phyloP scores from a whole-genome alignment of 2,329 filamentous ascomycete species.

The Epichloe scottii region DNA sequence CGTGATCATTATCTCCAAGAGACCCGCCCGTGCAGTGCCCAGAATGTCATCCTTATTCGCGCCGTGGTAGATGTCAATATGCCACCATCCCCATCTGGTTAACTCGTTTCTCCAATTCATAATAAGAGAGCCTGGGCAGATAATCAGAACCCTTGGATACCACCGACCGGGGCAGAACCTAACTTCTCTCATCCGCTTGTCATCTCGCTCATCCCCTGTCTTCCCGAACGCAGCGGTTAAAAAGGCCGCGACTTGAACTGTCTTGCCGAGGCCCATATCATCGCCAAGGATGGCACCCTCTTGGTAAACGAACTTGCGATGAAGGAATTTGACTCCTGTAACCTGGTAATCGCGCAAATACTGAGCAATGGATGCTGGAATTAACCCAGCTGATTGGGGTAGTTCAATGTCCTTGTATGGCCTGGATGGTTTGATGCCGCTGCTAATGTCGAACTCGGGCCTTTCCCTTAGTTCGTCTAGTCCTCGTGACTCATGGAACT shows the following conservation, averaged over 20 bases:
- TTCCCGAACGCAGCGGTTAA: slow-evolving; percentile 88
- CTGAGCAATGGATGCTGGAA: slow-evolving; percentile 81
- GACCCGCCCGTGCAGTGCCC: slow-evolving; percentile 59
- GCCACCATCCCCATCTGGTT: slow-evolving; percentile 91
- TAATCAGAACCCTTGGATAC: slow-evolving; percentile 68
- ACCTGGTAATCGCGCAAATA: slow-evolving; percentile 90
- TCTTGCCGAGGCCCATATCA: slow-evolving; percentile 97
- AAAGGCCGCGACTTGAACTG: slow-evolving; percentile 89
- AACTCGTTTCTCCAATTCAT: slow-evolving; percentile 86
- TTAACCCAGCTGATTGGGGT: slow-evolving; percentile 61
- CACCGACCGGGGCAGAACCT: slow-evolving; percentile 50
- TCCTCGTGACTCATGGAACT: slow-evolving; percentile 43
- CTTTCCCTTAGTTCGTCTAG: slow-evolving; percentile 43
- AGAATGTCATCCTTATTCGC: slow-evolving; percentile 53
- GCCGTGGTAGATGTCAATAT: slow-evolving; percentile 72
- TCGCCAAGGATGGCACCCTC: slow-evolving; percentile 84
- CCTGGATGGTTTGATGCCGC: slow-evolving; percentile 50
- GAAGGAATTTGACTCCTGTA: slow-evolving; percentile 71
- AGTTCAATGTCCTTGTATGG: slow-evolving; percentile 65
- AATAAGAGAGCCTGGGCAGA: slow-evolving; percentile 82
- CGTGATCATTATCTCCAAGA: slow-evolving; percentile 83
- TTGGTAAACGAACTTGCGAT: slow-evolving; percentile 82
- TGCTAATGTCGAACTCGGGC: slow-evolving; percentile 48
- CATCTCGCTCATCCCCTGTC: slow-evolving; percentile 75
- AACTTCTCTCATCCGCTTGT: slow-evolving; percentile 78